phyloP scores from a whole-genome alignment of 441 rosid species.

The Erodium chrysanthum region DNA sequence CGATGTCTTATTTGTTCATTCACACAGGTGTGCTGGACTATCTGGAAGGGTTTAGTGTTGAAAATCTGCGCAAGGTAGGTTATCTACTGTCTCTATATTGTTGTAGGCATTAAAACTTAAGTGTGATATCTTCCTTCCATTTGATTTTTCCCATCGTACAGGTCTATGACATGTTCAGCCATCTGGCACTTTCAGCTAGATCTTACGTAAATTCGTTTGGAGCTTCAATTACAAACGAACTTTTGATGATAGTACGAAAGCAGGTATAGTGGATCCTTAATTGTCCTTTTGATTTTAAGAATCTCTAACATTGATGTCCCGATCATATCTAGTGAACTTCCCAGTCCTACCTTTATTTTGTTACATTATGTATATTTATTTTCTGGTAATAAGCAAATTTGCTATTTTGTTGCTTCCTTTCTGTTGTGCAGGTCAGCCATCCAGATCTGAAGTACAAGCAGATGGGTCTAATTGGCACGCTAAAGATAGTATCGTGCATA shows the following conservation, averaged over 20 bases:
- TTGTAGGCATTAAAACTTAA: conserved; percentile 22
- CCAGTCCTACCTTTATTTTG: background rate
- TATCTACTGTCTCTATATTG: conserved; percentile 12
- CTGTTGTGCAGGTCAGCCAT: conserved; percentile 53
- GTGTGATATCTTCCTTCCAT: conserved; percentile 16
- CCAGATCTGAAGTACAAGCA: conserved; percentile 65
- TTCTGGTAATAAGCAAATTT: background rate
- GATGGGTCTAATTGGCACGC: conserved; percentile 77
- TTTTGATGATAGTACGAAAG: conserved; percentile 65
- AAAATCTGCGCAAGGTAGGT: conserved; percentile 61
- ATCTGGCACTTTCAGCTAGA: conserved; percentile 43
- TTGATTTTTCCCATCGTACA: conserved; percentile 20
- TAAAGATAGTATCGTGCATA: conserved; percentile 59
- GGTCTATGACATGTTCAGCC: conserved; percentile 81
- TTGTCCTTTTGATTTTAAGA: background rate
- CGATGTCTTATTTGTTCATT: conserved; percentile 13
- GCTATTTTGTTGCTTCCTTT: background rate
- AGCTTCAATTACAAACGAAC: conserved; percentile 64
- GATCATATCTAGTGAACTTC: background rate
- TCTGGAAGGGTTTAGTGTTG: conserved; percentile 67
- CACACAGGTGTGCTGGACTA: conserved; percentile 74
- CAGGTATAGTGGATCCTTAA: conserved; percentile 42
- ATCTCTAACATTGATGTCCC: conserved; percentile 2
- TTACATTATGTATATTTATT: background rate
- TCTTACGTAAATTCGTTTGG: conserved; percentile 33